Conservation (phyloP, 2,329 filamentous ascomycete species). For the Apiospora kogelbergensis region DNA sequence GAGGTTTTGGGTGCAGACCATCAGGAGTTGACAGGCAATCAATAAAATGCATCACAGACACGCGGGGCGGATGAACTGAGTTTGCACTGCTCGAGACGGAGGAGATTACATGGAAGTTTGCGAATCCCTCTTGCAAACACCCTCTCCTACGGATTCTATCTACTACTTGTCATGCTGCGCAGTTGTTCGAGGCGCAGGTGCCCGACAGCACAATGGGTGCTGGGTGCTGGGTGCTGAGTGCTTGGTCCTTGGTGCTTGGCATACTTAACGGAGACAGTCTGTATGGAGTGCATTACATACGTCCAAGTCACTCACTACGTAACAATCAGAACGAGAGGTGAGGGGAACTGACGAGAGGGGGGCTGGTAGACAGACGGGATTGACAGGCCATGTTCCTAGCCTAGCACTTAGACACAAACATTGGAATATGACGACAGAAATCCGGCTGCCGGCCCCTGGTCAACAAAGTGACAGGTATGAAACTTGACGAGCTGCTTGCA, state of each 20-base stretch:
- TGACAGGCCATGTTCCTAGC: background rate
- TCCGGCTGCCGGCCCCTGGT: background rate
- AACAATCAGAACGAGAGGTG: background rate
- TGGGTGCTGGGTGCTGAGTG: background rate
- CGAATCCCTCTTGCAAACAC: background rate
- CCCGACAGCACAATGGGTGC: background rate
- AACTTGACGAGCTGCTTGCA: constrained; percentile 1
- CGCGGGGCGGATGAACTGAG: background rate
- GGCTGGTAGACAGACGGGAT: background rate
- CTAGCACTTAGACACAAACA: background rate
- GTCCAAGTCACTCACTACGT: background rate
- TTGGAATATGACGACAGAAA: constrained; percentile 1
- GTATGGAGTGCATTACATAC: background rate
- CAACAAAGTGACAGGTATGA: constrained; percentile 1
- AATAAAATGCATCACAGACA: background rate
- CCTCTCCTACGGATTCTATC: background rate
- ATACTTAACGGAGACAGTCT: background rate
- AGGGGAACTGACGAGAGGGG: background rate
- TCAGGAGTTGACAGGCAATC: background rate
- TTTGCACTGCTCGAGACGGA: background rate
- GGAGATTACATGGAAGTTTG: background rate
- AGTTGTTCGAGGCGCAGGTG: background rate
- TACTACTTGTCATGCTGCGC: background rate
- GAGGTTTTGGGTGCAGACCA: constrained; percentile 6
- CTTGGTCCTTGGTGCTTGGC: background rate